phyloP scores from a whole-genome alignment of 192 early-diverging fungal species.

The Phlyctochytrium bullatum region DNA sequence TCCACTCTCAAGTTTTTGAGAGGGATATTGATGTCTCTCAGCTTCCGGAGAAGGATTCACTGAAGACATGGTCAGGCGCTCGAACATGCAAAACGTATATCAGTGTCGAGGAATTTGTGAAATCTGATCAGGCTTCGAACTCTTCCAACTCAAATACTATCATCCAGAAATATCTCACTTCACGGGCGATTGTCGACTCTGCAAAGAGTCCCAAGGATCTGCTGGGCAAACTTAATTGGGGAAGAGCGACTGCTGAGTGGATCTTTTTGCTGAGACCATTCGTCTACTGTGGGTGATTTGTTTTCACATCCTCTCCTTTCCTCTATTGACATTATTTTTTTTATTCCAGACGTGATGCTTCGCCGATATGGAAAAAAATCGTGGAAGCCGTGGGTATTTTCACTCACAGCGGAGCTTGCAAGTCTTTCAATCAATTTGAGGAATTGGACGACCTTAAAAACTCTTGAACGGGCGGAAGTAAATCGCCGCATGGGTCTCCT shows the following conservation, averaged over 20 bases:
- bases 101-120: neutral
- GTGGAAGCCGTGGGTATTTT: slow-evolving; percentile 84
- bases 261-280: slow-evolving; percentile 83
- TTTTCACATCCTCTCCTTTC: slow-evolving; percentile 6
- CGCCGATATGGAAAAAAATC: slow-evolving; percentile 68
- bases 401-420: slow-evolving; percentile 64
- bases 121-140: neutral
- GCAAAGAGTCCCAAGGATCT: slow-evolving; percentile 69
- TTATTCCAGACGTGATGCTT: too few relatives aligned
- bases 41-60: slow-evolving; percentile 17
- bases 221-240: slow-evolving; percentile 50
- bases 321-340: slow-evolving; percentile 76
- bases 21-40: slow-evolving; percentile 61
- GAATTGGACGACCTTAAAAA: slow-evolving; percentile 29
- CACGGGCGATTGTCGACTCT: slow-evolving; percentile 58
- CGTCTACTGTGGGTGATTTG: slow-evolving; percentile 60
- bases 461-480: slow-evolving; percentile 78
- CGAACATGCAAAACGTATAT: slow-evolving; percentile 36
- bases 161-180: slow-evolving; percentile 38
- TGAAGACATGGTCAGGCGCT: slow-evolving; percentile 44
- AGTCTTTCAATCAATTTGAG: slow-evolving; percentile 15
- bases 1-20: slow-evolving; percentile 60
- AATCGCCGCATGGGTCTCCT: slow-evolving; percentile 70
- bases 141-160: slow-evolving; percentile 18
- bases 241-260: slow-evolving; percentile 67